These are phyloP conservation scores for Capsella bursapastoris DNA, from an alignment of 345 rosid genomes.

Conservation along the genomic window DNA sequence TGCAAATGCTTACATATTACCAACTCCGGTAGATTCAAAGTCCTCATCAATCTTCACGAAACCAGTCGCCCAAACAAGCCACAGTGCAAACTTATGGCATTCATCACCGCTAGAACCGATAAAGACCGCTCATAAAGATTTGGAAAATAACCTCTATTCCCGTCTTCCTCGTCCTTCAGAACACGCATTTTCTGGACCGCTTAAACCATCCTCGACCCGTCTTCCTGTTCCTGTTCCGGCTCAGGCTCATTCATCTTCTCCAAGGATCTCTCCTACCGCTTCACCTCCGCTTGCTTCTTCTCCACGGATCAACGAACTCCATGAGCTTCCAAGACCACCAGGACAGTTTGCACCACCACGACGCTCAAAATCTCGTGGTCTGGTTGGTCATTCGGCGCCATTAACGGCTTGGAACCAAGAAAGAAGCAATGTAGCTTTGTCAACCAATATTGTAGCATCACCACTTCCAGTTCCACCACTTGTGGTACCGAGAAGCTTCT, in stretches of 20 bases:
- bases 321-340: conserved; percentile 96
- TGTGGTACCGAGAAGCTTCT: conserved; percentile 75
- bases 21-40: conserved; percentile 74
- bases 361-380: conserved; percentile 57
- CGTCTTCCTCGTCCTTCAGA: conserved; percentile 76
- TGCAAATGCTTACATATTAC: conserved; percentile 69
- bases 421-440: conserved; percentile 44
- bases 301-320: conserved; percentile 88
- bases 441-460: conserved; percentile 58
- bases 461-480: conserved; percentile 87
- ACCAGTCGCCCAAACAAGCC: conserved; percentile 45
- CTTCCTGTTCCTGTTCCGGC: conserved; percentile 34
- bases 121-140: conserved; percentile 55
- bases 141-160: conserved; percentile 41
- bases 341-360: conserved; percentile 47
- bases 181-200: conserved; percentile 76
- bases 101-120: conserved; percentile 90
- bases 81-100: conserved; percentile 53
- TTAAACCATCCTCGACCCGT: conserved; percentile 60
- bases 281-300: conserved; percentile 90
- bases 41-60: conserved; percentile 50
- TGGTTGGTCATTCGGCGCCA: conserved; percentile 84
- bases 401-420: conserved; percentile 67
- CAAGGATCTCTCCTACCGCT: conserved; percentile 72
- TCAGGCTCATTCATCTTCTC: conserved; percentile 57